Base-by-base conservation (phyloP, 2,329 filamentous ascomycete genomes). In the Rutstroemia sp. region DNA sequence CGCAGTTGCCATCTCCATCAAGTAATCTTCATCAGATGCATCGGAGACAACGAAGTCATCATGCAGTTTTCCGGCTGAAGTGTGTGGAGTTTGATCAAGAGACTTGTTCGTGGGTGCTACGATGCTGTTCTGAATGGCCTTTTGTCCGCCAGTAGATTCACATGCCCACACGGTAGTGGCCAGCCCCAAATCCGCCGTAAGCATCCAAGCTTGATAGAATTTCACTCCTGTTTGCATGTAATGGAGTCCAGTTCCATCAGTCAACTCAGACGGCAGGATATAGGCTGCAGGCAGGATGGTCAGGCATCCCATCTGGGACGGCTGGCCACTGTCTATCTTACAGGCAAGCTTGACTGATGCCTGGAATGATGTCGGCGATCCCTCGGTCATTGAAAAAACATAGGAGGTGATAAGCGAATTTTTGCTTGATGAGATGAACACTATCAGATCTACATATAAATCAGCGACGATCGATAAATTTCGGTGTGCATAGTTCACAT, bases 151-250 rank as follows among this genome's bases (percentile, higher is more conserved):
- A 18, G 41, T 19, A 44, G n/a, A 44, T 12, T 44, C n/a, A n/a
- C n/a, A 44, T 18, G 67, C 59, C 67, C 70, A 53, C 70, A 71
- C 56, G 21, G 72, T 73, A 51, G 74, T 76, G 38, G 68, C 67
- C 16, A 82, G 59, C 41, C 73, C 71, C 41, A 79, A 67, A 56
- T 79, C 70, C 23, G 70, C 67, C 5, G 67, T 71, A 2, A 82
- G 61, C 10, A 71, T 67, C 52, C 71, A 73, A 14, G 79, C 60
- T 58, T 81, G 78, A 53, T 75, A 79, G 60, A 80, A 79, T 19
- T 70, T 69, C 2, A 75, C 64, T 3, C 67, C 67, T 23, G 70
- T 60, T 3, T 69, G 60, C 9, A 66, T 57, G 51, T 76, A 74
- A 12, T 62, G 54, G 16, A 52, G 21, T 46, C 60, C 64, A 46